Conservation (phyloP, 305 asterid genomes). For the Solanum chacoense region DNA sequence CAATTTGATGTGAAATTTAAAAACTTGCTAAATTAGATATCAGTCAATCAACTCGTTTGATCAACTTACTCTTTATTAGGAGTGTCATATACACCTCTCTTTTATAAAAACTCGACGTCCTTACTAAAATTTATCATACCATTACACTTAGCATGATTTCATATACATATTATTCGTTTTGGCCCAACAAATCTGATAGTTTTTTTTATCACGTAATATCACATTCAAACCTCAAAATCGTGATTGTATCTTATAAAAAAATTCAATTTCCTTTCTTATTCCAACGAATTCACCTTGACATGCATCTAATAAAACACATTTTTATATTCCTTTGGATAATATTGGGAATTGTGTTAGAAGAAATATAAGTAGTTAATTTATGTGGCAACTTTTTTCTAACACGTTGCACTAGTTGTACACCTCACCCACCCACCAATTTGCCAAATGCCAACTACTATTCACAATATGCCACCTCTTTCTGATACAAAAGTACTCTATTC, state of each 20-base stretch:
- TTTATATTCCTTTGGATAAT: neutral
- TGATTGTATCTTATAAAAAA: neutral
- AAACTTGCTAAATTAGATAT: neutral
- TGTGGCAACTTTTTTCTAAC: neutral
- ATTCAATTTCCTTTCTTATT: neutral
- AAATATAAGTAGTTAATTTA: neutral
- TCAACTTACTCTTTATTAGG: neutral
- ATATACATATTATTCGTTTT: neutral
- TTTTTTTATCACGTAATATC: neutral
- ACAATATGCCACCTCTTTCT: neutral
- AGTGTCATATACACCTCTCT: neutral
- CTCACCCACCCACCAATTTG: slow-evolving; percentile 7
- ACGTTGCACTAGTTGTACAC: slow-evolving; percentile 3
- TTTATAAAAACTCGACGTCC: rapidly evolving
- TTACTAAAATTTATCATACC: rapidly evolving
- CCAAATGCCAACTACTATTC: neutral
- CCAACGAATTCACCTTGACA: neutral
- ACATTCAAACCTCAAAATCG: neutral
- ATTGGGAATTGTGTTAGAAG: neutral
- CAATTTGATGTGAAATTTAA: neutral
- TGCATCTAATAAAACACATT: neutral
- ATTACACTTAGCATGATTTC: neutral
- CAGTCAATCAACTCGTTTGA: rapidly evolving
- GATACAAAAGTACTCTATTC: neutral
- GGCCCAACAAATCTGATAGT: neutral